phyloP scores from a whole-genome alignment of 139 green algal species.

The Trebouxia sp. region DNA sequence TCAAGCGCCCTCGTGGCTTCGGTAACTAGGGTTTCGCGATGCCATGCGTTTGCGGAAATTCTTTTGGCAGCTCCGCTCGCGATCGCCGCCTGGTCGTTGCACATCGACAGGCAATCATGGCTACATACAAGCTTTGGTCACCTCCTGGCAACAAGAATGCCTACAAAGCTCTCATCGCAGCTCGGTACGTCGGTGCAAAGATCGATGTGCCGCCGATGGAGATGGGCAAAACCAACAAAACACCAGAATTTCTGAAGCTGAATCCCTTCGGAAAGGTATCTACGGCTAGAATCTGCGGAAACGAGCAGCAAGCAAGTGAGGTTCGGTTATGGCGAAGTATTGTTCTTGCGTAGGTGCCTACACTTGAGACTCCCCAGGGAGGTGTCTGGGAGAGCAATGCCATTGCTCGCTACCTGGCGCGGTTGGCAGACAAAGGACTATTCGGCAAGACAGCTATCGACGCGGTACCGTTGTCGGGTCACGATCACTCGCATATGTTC shows the following conservation, averaged over 20 bases:
- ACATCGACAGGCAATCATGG: neutral
- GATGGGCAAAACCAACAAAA: constrained; percentile 63
- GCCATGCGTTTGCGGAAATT: neutral
- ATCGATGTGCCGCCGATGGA: constrained; percentile 54
- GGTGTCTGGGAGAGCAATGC: constrained; percentile 66
- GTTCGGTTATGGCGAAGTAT: neutral
- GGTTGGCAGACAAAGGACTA: constrained; percentile 37
- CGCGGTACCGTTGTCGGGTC: constrained; percentile 19
- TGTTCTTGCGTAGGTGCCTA: constrained; percentile 31
- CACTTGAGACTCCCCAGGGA: constrained; percentile 42
- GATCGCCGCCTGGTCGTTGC: neutral
- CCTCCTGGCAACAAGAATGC: constrained; percentile 61
- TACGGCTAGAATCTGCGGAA: neutral
- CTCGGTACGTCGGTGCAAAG: constrained; percentile 53
- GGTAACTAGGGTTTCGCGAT: neutral
- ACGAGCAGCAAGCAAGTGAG: neutral
- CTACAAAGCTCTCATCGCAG: constrained; percentile 67
- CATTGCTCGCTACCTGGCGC: constrained; percentile 61
- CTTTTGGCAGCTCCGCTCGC: neutral
- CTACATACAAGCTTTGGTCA: constrained; percentile 49
- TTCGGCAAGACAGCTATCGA: constrained; percentile 42
- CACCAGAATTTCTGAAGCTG: constrained; percentile 58
- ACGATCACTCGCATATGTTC: neutral
- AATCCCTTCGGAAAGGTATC: constrained; percentile 66
- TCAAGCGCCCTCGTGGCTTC: no score